Base-by-base conservation (phyloP, 306 rosid genomes). In the Trifolium pratense region DNA sequence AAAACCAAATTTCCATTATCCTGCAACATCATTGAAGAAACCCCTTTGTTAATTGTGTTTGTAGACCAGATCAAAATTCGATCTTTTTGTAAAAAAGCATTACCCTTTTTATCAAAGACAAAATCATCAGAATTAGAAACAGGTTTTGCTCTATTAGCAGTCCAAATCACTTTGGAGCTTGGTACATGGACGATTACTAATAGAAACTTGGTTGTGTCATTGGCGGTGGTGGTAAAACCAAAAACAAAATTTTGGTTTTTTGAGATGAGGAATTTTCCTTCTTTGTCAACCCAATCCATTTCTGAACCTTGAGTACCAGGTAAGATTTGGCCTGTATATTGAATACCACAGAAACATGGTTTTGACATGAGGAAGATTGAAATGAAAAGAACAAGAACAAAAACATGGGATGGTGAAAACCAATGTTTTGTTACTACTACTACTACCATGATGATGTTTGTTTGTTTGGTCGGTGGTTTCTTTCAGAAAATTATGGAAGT, bases 1-100 rank as follows among this genome's bases (percentile, higher is more conserved):
- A 94, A 74, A 67, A 83, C 91, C 81, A 94, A 81, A 51, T 94
- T 91, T n/a, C 99, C 99, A 0, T 81, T 78, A 71, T 88, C 87
- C 66, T 26, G 80, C 88, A 94, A 80, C 70, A 79, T 89, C 85
- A 91, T 76, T 45, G 82, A 86, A 29, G 93, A 83, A 73, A 75
- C 90, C 59, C 86, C 86, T 66, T 83, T 86, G 68, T 71, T 80
- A 45, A 75, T 43, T 1, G 95, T 82, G 29, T 82, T 68, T 20
- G 84, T 73, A 37, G 99, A 87, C 97, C 97, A 94, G 13, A 87
- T 89, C 56, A 78, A 84, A 6, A 17, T 42, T 49, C 76, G 81
- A 9, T 80, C 88, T 68, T 85, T 86, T 36, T 59, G 66, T 60
- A 94, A 83, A 18, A 63, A 77, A 25, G 72, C 90, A 60, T 84